phyloP scores from a whole-genome alignment of 208 protist species.

The Wallacemonas sp. region DNA sequence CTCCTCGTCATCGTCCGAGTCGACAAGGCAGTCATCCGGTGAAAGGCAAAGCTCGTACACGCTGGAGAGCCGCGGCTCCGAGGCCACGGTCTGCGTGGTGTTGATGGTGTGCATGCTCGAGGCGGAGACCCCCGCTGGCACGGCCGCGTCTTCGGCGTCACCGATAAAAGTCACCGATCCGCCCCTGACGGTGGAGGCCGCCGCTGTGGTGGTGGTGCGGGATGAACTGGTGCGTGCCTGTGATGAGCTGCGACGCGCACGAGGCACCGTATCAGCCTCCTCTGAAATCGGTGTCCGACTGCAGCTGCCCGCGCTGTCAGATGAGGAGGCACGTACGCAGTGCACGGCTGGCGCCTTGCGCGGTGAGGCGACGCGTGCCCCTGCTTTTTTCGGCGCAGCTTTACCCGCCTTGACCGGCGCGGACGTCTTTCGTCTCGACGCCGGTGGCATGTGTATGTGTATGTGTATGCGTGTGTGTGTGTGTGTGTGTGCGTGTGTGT shows the following conservation, averaged over 20 bases:
- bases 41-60: not conserved
- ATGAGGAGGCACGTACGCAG: no score
- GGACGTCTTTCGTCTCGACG: no score
- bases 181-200: not conserved
- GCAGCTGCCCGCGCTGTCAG: no score
- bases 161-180: not conserved
- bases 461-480: no score
- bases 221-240: not conserved
- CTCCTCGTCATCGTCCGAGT: not conserved
- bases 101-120: not conserved
- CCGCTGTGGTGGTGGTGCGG: not conserved
- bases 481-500: no score
- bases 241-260: constrained; percentile 7
- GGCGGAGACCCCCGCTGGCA: not conserved
- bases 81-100: not conserved
- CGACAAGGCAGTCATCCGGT: not conserved
- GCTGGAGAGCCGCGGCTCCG: not conserved
- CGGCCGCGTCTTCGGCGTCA: not conserved
- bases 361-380: no score
- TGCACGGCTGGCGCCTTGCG: no score
- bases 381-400: no score
- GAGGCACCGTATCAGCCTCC: no score
- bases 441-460: no score
- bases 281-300: no score
- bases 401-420: no score